Conservation (phyloP, 208 protist species). For the Leishmania braziliensis region DNA sequence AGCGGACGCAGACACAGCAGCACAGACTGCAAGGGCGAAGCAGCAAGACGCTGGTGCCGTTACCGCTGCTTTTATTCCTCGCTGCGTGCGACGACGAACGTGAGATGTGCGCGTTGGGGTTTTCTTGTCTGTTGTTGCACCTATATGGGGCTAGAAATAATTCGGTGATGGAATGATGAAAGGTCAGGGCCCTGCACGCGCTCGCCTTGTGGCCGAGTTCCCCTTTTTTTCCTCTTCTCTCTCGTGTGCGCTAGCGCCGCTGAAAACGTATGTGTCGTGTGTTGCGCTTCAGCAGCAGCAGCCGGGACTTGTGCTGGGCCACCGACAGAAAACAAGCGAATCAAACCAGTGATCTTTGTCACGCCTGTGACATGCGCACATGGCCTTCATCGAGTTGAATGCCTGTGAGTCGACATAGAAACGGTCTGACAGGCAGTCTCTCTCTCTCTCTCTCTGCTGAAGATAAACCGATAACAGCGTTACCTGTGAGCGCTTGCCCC, state of each 20-base stretch:
- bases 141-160: not conserved
- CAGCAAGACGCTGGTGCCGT: not conserved
- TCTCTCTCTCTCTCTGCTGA: slow-evolving; percentile 7
- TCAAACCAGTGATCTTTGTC: not conserved
- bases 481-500: not conserved
- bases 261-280: not conserved
- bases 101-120: not conserved
- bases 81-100: slow-evolving; percentile 42
- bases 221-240: not conserved
- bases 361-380: not conserved
- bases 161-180: not conserved
- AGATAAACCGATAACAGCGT: not conserved
- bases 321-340: not conserved
- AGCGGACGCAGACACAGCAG: slow-evolving; percentile 9
- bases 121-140: not conserved
- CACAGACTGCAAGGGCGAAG: not conserved
- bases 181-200: not conserved
- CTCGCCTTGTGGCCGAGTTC: not conserved
- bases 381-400: not conserved
- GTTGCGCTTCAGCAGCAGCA: not conserved
- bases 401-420: not conserved
- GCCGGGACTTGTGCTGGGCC: not conserved
- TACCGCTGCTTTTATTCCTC: slow-evolving; percentile 52
- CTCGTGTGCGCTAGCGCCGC: not conserved
- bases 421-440: not conserved